Evolutionary conservation across 495 filamentous ascomycete species (phyloP), one percentile per base, ranked within the genome.

Genomic region (Penicillium riverlandense): DNA sequence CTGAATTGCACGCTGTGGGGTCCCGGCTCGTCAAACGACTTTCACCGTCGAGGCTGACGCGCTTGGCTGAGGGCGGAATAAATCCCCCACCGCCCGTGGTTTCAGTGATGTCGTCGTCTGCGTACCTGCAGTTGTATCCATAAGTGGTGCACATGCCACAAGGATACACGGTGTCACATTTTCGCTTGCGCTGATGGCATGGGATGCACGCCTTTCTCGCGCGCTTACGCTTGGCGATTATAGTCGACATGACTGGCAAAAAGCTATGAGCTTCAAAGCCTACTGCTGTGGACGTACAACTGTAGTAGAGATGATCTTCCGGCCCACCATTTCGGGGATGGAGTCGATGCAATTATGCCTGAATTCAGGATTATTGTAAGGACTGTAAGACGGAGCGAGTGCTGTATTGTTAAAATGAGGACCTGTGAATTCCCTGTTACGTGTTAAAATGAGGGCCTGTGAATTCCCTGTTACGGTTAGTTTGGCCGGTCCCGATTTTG

Each of bases 131-230:
- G 46, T 50, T 48, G 31, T 64, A 64, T 37, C 30, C 55, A 32
- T 61, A 61, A 29, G 48, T 61, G 44, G 54, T 49, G 48, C 61
- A 64, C 54, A 40, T 59, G 42, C 47, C 43, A 38, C 61, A 64
- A 29, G 61, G 61, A 45, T 59, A 53, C 27, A 11, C 32, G 7
- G 22, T 42, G 37, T 64, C 54, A 44, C 61, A 64, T 62, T 64
- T 64, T 37, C 61, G 58, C 55, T 64, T 64, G 47, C 61, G 61
- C 54, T 61, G 52, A 32, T 64, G 61, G 40, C 61, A 64, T 6
- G 61, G 61, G 2, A 59, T 51, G 45, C 61, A 64, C 52, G 61
- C 55, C 42, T 61, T 64, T 22, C 37, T 55, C 1, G 52, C 55
- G 34, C 61, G 61, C 54, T 59, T 64, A 40, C 61, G 61, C 47